A percentile compares a stretch with the other conserved stretches of the same genome.
phyloP scores from a whole-genome alignment of 208 protist genomes.

The Giardia duodenalis region DNA sequence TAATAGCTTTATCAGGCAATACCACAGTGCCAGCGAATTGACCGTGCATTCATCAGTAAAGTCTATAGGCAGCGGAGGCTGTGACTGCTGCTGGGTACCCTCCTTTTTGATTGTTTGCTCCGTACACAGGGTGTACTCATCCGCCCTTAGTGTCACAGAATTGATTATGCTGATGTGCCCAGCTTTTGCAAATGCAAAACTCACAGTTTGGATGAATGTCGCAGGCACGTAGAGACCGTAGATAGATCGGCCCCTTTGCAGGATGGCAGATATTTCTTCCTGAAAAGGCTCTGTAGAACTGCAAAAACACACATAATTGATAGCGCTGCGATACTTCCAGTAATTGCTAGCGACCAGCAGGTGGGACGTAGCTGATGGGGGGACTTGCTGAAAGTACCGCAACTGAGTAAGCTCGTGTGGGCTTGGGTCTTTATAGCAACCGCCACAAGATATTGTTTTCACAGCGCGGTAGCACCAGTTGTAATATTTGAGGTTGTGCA shows the following conservation, averaged over 20 bases:
- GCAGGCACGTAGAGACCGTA: neutral
- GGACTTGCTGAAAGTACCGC: neutral
- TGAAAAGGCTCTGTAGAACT: neutral
- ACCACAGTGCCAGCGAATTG: neutral
- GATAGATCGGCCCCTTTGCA: neutral
- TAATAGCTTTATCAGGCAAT: neutral
- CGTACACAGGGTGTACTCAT: too few species aligned
- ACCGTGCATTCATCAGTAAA: neutral
- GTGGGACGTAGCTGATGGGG: neutral
- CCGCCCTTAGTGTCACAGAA: neutral
- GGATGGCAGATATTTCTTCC: neutral
- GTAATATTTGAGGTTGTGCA: neutral
- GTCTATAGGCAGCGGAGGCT: neutral
- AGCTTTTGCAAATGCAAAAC: neutral
- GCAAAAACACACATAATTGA: neutral
- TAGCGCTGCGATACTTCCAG: neutral
- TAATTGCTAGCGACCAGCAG: neutral
- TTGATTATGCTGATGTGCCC: neutral
- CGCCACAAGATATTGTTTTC: neutral
- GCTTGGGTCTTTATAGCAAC: neutral
- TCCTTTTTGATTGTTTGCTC: neutral
- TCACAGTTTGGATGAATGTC: neutral
- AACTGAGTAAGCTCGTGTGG: neutral
- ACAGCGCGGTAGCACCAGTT: neutral
- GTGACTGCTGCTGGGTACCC: too few species aligned